A percentile compares a stretch with the other conserved stretches of the same genome.
Conservation (phyloP, 2,329 filamentous ascomycete species). For the Beauveria sp. region DNA sequence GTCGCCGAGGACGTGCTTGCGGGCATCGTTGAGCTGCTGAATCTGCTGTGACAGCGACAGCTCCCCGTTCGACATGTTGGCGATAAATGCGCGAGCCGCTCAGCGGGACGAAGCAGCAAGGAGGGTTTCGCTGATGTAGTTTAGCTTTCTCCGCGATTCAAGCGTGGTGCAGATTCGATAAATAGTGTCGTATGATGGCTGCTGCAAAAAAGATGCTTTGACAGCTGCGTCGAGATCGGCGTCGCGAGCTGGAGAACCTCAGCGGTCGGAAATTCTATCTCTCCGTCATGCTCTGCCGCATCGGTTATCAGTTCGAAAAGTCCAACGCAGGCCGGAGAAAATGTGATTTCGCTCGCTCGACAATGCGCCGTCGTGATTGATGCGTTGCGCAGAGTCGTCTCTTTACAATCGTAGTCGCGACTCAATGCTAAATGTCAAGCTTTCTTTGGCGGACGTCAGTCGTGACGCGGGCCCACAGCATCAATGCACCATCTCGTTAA, state of each 20-base stretch:
- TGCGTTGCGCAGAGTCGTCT: background rate
- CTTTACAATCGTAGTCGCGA: constrained; percentile 2
- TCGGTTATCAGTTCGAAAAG: background rate
- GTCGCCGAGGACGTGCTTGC: constrained; percentile 81
- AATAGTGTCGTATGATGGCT: background rate
- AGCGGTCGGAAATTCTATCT: constrained; percentile 8
- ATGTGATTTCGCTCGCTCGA: background rate
- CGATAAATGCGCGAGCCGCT: background rate
- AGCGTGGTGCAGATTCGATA: background rate
- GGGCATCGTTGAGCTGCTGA: constrained; percentile 80
- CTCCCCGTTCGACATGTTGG: constrained; percentile 42
- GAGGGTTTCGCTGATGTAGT: background rate
- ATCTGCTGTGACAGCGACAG: constrained; percentile 67
- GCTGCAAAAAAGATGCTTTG: background rate
- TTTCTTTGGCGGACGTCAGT: constrained; percentile 8
- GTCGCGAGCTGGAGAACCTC: constrained; percentile 2
- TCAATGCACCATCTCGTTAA: background rate
- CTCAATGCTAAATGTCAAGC: background rate
- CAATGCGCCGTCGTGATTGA: background rate
- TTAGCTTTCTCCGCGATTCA: background rate
- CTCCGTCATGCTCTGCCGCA: constrained; percentile 5
- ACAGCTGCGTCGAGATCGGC: constrained; percentile 1
- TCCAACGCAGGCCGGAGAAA: background rate
- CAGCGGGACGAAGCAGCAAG: background rate
- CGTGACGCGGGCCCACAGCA: constrained; percentile 8